These are phyloP conservation scores for Serendipita sp. DNA, from an alignment of 768 basidiomycete species.

Conservation along the genomic window DNA sequence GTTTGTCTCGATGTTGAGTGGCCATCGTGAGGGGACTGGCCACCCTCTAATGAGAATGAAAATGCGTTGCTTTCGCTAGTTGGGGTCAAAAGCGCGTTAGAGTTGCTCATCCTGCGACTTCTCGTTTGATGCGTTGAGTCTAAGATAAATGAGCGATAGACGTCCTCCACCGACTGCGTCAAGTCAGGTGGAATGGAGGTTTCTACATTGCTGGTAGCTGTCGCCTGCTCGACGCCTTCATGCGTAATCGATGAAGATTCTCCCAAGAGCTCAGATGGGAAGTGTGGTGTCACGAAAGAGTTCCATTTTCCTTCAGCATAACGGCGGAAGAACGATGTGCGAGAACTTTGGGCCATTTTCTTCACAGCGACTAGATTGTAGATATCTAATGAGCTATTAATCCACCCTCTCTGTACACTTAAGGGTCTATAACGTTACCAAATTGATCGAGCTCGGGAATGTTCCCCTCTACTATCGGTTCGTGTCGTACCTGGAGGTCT, in stretches of 20 bases:
- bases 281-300: neutral
- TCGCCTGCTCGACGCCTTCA: too few species aligned
- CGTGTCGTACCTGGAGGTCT: neutral
- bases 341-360: neutral
- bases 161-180: neutral
- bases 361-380: neutral
- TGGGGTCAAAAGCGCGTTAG: neutral
- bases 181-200: neutral
- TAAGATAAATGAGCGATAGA: neutral
- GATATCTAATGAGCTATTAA: neutral
- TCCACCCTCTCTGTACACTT: neutral
- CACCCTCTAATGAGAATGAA: neutral
- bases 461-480: neutral
- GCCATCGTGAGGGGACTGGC: neutral
- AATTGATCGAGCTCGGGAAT: neutral
- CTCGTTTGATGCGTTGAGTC: neutral
- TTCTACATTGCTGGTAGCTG: neutral
- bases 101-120: neutral
- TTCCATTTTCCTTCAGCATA: conserved; percentile 4
- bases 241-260: neutral
- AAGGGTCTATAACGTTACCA: neutral
- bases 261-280: neutral
- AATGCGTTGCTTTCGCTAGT: conserved; percentile 1
- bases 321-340: neutral
- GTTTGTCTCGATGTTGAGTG: too few species aligned